Percentiles rank a stretch among this genome's conserved stretches.
Conservation (phyloP, 345 rosid genomes). For the Dimocarpus longan region DNA sequence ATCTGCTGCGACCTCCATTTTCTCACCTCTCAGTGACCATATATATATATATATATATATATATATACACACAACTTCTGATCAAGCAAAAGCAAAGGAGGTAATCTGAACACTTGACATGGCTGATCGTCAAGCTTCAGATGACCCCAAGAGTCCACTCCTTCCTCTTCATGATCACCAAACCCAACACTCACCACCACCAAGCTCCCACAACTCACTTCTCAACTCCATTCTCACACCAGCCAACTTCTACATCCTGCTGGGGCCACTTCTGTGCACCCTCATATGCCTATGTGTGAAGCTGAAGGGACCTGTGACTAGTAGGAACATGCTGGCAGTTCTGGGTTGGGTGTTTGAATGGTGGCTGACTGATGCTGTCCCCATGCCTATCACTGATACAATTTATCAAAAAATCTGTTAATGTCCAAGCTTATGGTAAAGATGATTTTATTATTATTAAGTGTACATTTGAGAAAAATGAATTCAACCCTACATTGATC, state of each 20-base stretch:
- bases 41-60: no score
- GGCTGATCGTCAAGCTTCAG: conserved; percentile 25
- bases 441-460: no score
- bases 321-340: conserved; percentile 72
- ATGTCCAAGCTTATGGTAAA: no score
- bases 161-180: conserved; percentile 45
- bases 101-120: neutral
- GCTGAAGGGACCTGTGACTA: conserved; percentile 41
- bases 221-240: conserved; percentile 45
- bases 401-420: no score
- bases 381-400: conserved; percentile 69
- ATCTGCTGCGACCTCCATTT: neutral
- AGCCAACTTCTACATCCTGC: conserved; percentile 48
- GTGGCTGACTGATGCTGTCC: conserved; percentile 96
- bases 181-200: conserved; percentile 15
- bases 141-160: conserved; percentile 59
- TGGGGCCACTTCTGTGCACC: conserved; percentile 69
- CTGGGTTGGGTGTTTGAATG: conserved; percentile 81
- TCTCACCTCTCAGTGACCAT: neutral
- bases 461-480: no score
- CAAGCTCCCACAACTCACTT: conserved; percentile 20
- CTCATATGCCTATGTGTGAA: conserved; percentile 46
- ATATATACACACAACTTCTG: neutral
- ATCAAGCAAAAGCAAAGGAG: no score
- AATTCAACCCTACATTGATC: no score